Evolutionary conservation across 345 rosid species (phyloP).

Genomic region (Linum tenue): DNA sequence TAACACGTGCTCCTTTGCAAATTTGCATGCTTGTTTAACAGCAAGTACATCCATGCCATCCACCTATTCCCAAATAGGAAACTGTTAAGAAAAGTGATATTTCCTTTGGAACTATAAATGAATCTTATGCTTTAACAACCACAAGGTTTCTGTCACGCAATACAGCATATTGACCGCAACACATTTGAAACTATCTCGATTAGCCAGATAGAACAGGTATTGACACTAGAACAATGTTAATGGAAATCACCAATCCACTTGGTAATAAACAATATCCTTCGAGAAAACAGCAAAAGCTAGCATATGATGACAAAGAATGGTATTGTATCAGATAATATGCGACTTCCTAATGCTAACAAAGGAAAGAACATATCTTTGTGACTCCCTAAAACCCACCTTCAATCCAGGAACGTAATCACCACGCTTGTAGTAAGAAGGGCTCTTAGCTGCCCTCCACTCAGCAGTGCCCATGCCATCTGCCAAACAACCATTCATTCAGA

Average conservation of each 20-base stretch:
- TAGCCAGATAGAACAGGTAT: background rate
- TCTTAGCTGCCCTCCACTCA: slow-evolving; percentile 98
- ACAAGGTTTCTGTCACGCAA: background rate
- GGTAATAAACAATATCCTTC: background rate
- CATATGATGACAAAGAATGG: background rate
- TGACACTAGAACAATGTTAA: background rate
- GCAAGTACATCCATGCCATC: slow-evolving; percentile 99
- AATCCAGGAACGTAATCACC: slow-evolving; percentile 97
- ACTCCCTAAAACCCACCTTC: slow-evolving; percentile 40
- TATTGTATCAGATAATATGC: background rate
- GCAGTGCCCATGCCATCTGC: slow-evolving; percentile 99
- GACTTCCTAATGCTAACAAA: background rate
- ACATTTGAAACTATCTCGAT: background rate
- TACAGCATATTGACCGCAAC: no score
- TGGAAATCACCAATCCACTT: no score
- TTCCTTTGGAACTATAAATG: no score
- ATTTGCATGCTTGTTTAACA: slow-evolving; percentile 93
- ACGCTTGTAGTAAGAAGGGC: slow-evolving; percentile 83
- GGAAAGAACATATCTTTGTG: no score
- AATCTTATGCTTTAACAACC: no score
- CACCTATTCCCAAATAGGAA: slow-evolving; percentile 36
- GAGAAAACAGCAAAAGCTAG: background rate
- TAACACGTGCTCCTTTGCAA: slow-evolving; percentile 81
- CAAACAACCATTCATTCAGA: slow-evolving; percentile 6
- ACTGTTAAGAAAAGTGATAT: background rate